Evolutionary conservation across 2,329 filamentous ascomycete genomes (phyloP).

Genomic region (Tolypocladium cylindrosporum): DNA sequence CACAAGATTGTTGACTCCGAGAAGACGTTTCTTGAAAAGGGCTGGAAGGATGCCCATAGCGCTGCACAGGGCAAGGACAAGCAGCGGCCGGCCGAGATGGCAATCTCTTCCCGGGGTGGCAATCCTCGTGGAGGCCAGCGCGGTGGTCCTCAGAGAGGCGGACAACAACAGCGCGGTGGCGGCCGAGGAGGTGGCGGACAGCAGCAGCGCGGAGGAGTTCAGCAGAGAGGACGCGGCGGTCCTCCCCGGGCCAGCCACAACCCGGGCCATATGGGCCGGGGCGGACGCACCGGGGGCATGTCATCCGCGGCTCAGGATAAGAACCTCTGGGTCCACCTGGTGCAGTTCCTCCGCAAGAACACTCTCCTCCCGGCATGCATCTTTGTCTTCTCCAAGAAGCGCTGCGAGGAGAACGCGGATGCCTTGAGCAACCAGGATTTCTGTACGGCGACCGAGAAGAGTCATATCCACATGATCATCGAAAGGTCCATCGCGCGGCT

Average conservation of each 20-base stretch:
- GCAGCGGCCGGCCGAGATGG: constrained; percentile 34
- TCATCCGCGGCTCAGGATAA: constrained; percentile 89
- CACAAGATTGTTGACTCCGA: constrained; percentile 91
- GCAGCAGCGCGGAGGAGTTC: constrained; percentile 38
- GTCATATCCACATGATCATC: constrained; percentile 93
- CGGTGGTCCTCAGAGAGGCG: constrained; percentile 23
- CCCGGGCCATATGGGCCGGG: constrained; percentile 81
- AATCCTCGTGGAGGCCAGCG: constrained; percentile 23
- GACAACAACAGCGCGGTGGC: constrained; percentile 31
- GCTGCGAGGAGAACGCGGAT: constrained; percentile 95
- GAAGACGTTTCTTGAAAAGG: constrained; percentile 82
- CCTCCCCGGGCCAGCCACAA: constrained; percentile 49
- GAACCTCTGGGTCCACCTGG: constrained; percentile 92
- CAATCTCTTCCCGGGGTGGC: constrained; percentile 26
- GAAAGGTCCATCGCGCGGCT: constrained; percentile 88
- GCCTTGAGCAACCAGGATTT: constrained; percentile 93
- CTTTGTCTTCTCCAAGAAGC: constrained; percentile 97
- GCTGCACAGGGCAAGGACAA: constrained; percentile 77
- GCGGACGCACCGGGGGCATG: constrained; percentile 74
- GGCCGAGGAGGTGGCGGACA: constrained; percentile 39
- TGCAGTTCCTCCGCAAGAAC: constrained; percentile 81
- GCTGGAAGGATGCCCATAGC: constrained; percentile 90
- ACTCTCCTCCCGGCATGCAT: constrained; percentile 86
- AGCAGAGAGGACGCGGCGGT: constrained; percentile 41
- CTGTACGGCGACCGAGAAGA: constrained; percentile 88